Evolutionary conservation across 192 early-diverging fungal species (phyloP).

Genomic region (Coemansia sp.): DNA sequence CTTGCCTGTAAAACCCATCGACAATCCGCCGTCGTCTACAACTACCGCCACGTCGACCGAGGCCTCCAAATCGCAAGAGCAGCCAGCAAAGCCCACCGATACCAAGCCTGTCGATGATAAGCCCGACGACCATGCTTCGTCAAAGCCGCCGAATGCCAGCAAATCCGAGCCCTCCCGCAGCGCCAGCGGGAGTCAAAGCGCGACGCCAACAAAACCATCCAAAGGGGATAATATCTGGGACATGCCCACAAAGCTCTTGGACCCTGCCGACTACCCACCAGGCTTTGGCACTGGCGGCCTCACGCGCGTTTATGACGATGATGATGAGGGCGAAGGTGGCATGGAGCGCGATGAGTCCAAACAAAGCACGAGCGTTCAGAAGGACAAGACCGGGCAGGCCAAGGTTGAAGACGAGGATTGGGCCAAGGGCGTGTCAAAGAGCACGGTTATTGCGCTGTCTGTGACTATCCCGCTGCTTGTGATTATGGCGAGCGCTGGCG

Average conservation of each 20-base stretch:
- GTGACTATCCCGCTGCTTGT: slow-evolving; percentile 18
- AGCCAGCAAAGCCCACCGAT: background rate
- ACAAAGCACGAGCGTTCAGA: background rate
- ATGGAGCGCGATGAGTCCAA: background rate
- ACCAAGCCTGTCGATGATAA: background rate
- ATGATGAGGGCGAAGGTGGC: background rate
- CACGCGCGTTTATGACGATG: background rate
- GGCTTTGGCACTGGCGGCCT: background rate
- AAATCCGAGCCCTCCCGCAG: background rate
- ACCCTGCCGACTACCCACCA: background rate
- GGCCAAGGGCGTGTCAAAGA: slow-evolving; percentile 9
- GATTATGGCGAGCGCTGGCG: slow-evolving; percentile 10
- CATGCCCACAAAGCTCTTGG: background rate
- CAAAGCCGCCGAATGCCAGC: background rate
- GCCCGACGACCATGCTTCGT: background rate
- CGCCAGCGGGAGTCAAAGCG: background rate
- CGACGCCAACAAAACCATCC: background rate
- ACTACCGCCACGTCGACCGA: background rate
- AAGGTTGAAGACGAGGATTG: background rate
- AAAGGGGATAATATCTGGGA: background rate
- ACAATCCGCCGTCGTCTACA: background rate
- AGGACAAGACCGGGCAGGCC: background rate
- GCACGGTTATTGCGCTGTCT: slow-evolving; percentile 17
- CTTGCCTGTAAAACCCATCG: background rate
- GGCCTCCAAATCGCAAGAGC: background rate